Percentiles rank a stretch among this genome's conserved stretches.
phyloP scores from a whole-genome alignment of 768 basidiomycete species.

The Lepiota venenata region DNA sequence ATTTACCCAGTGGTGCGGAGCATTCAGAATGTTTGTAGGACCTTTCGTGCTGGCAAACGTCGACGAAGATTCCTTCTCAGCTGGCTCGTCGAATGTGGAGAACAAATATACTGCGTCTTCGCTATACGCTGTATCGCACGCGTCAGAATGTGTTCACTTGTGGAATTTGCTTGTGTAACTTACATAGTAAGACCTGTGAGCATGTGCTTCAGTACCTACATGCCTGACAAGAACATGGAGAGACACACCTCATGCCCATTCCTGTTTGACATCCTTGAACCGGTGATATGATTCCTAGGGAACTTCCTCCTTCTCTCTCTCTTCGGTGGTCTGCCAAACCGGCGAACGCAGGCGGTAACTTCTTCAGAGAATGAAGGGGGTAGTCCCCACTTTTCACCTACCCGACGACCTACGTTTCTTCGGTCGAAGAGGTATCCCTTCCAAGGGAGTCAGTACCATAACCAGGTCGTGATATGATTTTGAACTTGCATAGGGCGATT shows the following conservation, averaged over 20 bases:
- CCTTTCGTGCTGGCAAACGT: constrained; percentile 16
- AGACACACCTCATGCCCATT: constrained; percentile 72
- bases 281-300: constrained; percentile 63
- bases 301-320: constrained; percentile 29
- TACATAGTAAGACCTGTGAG: constrained; percentile 60
- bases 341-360: constrained; percentile 76
- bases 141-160: constrained; percentile 3
- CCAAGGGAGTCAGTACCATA: not conserved
- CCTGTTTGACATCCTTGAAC: constrained; percentile 62
- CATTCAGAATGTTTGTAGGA: too few species aligned
- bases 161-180: constrained; percentile 21
- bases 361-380: constrained; percentile 40
- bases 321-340: constrained; percentile 54
- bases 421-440: constrained; percentile 85
- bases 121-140: constrained; percentile 56
- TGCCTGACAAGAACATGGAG: not conserved
- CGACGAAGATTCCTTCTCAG: constrained; percentile 16
- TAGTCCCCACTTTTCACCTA: constrained; percentile 70
- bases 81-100: constrained; percentile 65
- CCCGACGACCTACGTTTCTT: constrained; percentile 58
- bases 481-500: constrained; percentile 65
- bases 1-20: too few species aligned
- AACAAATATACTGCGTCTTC: constrained; percentile 71
- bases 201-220: constrained; percentile 3
- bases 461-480: not conserved